Conservation (phyloP, 306 rosid genomes). For the Prunus davidiana region DNA sequence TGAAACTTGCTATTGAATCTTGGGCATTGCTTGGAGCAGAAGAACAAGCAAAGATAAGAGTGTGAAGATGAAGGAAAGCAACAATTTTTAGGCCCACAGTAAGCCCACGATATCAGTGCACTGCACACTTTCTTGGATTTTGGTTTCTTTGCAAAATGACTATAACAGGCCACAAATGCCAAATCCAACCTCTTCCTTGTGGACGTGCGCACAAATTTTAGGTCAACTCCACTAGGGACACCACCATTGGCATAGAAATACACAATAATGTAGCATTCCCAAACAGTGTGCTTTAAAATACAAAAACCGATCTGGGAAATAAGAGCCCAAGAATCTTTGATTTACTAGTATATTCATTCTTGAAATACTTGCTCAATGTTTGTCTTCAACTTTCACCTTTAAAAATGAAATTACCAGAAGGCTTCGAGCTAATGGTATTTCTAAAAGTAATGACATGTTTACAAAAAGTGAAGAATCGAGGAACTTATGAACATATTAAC, state of each 20-base stretch:
- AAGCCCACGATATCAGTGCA: neutral
- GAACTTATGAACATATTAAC: too few species aligned
- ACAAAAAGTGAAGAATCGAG: too few species aligned
- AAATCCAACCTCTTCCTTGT: constrained; percentile 10
- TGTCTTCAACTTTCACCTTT: neutral
- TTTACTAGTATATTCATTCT: neutral
- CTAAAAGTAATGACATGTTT: neutral
- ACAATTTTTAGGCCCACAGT: neutral
- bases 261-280: constrained; percentile 4
- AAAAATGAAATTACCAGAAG: neutral
- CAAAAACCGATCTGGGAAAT: neutral
- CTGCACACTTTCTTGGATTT: neutral
- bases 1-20: neutral
- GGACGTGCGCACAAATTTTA: neutral
- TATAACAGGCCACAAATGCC: neutral
- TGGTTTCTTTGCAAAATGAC: neutral
- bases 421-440: neutral
- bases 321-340: neutral
- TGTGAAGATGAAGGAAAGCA: neutral
- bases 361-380: neutral
- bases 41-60: neutral
- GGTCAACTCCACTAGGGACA: constrained; percentile 14
- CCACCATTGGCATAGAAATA: constrained; percentile 12
- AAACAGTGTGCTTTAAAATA: neutral
- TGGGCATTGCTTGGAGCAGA: neutral